A percentile compares a stretch with the other conserved stretches of the same genome.
phyloP scores from a whole-genome alignment of 306 rosid genomes.

The Amphicarpaea edgeworthii region DNA sequence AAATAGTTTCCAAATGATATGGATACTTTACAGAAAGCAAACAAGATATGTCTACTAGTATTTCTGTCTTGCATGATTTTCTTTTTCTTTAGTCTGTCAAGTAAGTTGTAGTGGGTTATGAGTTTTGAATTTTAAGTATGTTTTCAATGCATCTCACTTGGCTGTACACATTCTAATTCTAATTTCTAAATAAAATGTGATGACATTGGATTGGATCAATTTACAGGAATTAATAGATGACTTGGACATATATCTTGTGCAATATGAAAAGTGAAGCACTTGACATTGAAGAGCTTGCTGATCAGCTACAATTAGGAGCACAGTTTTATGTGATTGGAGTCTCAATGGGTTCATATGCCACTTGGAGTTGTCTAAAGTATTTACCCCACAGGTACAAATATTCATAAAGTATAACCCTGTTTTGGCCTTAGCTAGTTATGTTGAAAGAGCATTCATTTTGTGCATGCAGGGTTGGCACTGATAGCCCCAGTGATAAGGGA shows the following conservation, averaged over 20 bases:
- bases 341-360: conserved; percentile 92
- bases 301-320: conserved; percentile 71
- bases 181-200: conserved; percentile 38
- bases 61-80: background rate
- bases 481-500: conserved; percentile 79
- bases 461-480: conserved; percentile 81
- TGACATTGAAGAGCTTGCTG: conserved; percentile 89
- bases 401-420: too few species aligned
- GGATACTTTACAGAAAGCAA: background rate
- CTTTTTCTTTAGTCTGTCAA: background rate
- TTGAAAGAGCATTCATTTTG: background rate
- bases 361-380: conserved; percentile 94
- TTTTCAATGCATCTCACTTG: background rate
- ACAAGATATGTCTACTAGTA: conserved; percentile 17
- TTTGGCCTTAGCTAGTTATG: background rate
- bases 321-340: conserved; percentile 87
- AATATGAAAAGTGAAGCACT: conserved; percentile 79
- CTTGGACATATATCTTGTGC: conserved; percentile 78
- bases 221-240: conserved; percentile 81
- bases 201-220: conserved; percentile 38
- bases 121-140: conserved; percentile 24
- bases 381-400: conserved; percentile 78
- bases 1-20: background rate
- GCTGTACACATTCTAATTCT: background rate
- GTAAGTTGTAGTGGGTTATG: conserved; percentile 22